phyloP scores from a whole-genome alignment of 2,329 filamentous ascomycete genomes.

The Ceratocystis smalleyi region DNA sequence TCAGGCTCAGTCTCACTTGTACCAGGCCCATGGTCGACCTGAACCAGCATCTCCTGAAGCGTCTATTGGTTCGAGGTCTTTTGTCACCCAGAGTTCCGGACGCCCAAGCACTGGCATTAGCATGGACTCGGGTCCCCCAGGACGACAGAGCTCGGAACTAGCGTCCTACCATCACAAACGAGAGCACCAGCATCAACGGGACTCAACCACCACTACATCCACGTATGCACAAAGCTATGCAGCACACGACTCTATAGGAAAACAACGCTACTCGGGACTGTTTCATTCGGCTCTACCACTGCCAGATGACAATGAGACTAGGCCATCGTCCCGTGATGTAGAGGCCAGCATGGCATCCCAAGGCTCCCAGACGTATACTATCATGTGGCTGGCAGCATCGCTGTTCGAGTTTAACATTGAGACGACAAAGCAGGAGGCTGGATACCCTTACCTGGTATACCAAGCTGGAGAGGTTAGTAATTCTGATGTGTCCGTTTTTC shows the following conservation, averaged over 20 bases:
- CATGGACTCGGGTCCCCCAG: conserved; percentile 26
- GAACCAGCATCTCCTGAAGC: conserved; percentile 8
- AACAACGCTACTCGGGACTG: conserved; percentile 45
- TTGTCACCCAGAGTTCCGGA: conserved; percentile 29
- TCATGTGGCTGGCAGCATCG: conserved; percentile 82
- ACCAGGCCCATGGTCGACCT: conserved; percentile 2
- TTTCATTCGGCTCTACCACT: conserved; percentile 81
- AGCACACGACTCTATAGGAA: conserved; percentile 19
- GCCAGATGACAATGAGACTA: conserved; percentile 47
- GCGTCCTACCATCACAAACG: conserved; percentile 23
- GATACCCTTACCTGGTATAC: conserved; percentile 92
- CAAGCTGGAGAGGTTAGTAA: conserved; percentile 67
- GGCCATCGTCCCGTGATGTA: conserved; percentile 21
- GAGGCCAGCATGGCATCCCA: background rate
- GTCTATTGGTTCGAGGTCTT: conserved; percentile 30
- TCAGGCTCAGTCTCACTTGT: conserved; percentile 16
- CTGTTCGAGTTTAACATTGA: conserved; percentile 97
- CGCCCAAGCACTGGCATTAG: conserved; percentile 47
- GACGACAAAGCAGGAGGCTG: conserved; percentile 76
- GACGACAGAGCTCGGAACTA: conserved; percentile 40
- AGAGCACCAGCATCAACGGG: conserved; percentile 24
- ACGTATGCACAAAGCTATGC: conserved; percentile 33
- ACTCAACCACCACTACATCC: conserved; percentile 32
- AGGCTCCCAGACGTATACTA: conserved; percentile 39
- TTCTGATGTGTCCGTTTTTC: background rate